A percentile compares a stretch with the other conserved stretches of the same genome.
These are phyloP conservation scores for Vaccinium macrocarpon DNA, from an alignment of 148 eudicot genomes.

Conservation along the genomic window DNA sequence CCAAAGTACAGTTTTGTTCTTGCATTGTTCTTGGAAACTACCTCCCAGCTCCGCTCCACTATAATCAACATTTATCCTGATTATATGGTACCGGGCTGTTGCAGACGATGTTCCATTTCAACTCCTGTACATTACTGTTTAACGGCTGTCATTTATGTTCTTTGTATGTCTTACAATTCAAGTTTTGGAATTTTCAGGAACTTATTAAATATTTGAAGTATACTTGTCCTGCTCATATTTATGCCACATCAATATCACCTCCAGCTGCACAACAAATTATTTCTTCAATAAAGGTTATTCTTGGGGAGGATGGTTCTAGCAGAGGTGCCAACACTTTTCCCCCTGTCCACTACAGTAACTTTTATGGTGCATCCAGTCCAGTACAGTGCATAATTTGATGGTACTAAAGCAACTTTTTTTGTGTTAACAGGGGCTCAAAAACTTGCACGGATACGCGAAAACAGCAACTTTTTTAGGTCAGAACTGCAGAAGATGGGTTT, in stretches of 20 bases:
- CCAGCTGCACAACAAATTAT: constrained; percentile 93
- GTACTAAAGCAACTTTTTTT: background rate
- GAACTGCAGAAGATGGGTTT: constrained; percentile 96
- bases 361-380: background rate
- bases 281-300: constrained; percentile 72
- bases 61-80: background rate
- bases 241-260: constrained; percentile 91
- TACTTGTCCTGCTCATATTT: constrained; percentile 84
- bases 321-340: constrained; percentile 50
- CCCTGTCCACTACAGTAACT: background rate
- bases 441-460: constrained; percentile 78
- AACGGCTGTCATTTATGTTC: background rate
- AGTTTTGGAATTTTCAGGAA: constrained; percentile 41
- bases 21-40: background rate
- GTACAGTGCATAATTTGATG: background rate
- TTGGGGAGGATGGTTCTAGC: constrained; percentile 93
- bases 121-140: background rate
- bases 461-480: constrained; percentile 92
- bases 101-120: background rate
- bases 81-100: background rate
- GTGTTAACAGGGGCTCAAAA: constrained; percentile 70
- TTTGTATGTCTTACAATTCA: background rate
- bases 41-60: background rate
- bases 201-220: constrained; percentile 72
- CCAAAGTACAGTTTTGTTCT: background rate